Evolutionary conservation across 805 yeast species (phyloP).

Genomic region (Metschnikowia lunata): DNA sequence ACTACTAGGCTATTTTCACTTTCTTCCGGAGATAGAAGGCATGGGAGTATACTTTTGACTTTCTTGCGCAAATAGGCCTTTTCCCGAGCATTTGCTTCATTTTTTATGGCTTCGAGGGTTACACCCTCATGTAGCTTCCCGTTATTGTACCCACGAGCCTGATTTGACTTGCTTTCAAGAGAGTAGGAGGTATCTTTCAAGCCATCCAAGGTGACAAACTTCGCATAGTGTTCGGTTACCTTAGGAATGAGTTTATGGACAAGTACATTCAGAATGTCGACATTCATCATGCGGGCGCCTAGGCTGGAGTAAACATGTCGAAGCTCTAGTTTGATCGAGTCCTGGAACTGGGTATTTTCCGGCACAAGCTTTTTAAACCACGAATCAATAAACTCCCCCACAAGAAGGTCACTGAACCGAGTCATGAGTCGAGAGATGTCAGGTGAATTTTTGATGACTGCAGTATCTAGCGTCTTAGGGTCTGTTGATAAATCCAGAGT

Average conservation of each 20-base stretch:
- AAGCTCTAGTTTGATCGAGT: conserved; percentile 43
- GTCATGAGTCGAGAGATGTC: conserved; percentile 45
- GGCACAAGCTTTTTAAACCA: conserved; percentile 52
- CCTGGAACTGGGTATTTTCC: conserved; percentile 24
- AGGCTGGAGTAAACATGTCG: conserved; percentile 39
- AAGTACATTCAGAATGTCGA: conserved; percentile 55
- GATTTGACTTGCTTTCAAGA: conserved; percentile 35
- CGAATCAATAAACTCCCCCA: conserved; percentile 49
- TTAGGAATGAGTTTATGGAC: conserved; percentile 61
- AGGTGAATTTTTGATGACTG: too few species aligned
- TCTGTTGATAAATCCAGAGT: too few species aligned
- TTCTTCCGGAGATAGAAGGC: conserved; percentile 44
- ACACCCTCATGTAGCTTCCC: conserved; percentile 59
- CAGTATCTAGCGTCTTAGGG: too few species aligned
- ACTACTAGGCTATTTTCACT: conserved; percentile 45
- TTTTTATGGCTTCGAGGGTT: conserved; percentile 31
- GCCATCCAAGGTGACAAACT: conserved; percentile 31
- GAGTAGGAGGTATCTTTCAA: conserved; percentile 21
- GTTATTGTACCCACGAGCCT: conserved; percentile 42
- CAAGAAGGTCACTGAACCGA: conserved; percentile 43
- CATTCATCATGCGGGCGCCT: conserved; percentile 33
- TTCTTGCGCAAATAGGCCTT: conserved; percentile 46
- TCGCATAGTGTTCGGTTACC: conserved; percentile 57
- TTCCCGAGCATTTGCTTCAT: conserved; percentile 31
- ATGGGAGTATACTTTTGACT: conserved; percentile 43